Conservation (phyloP, 495 filamentous ascomycete species). For the Sphaerosporella brunnea region DNA sequence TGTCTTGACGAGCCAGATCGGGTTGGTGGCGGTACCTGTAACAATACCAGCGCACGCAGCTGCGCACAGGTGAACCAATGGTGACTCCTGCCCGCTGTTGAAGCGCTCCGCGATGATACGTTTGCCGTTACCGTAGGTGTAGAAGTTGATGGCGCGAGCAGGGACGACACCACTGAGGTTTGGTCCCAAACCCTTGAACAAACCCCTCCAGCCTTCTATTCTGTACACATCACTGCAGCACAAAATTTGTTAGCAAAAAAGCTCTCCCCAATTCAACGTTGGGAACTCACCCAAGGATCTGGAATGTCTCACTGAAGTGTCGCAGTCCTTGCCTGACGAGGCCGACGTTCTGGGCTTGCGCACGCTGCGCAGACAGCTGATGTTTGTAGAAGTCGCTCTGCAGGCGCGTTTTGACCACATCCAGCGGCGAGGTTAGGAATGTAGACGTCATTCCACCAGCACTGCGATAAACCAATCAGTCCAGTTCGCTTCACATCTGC, state of each 20-base stretch:
- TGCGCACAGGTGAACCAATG: conserved; percentile 53
- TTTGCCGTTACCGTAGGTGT: conserved; percentile 77
- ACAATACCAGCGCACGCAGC: conserved; percentile 58
- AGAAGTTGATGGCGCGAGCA: conserved; percentile 69
- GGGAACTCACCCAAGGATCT: conserved; percentile 42
- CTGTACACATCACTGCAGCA: conserved; percentile 42
- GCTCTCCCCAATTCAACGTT: background rate
- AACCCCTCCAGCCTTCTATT: conserved; percentile 59
- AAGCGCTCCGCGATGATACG: conserved; percentile 48
- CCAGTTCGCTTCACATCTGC: background rate
- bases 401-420: conserved; percentile 76
- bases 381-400: conserved; percentile 83
- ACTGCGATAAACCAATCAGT: conserved; percentile 29
- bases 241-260: background rate
- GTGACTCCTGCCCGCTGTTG: conserved; percentile 46
- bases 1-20: conserved; percentile 87
- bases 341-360: conserved; percentile 25
- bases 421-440: conserved; percentile 69
- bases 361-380: conserved; percentile 36
- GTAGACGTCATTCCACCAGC: conserved; percentile 76
- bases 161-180: conserved; percentile 78
- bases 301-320: conserved; percentile 59
- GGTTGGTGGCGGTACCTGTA: conserved; percentile 74
- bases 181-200: conserved; percentile 79
- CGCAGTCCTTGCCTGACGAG: conserved; percentile 32